phyloP scores from a whole-genome alignment of 306 rosid genomes.

The Prunus padus region DNA sequence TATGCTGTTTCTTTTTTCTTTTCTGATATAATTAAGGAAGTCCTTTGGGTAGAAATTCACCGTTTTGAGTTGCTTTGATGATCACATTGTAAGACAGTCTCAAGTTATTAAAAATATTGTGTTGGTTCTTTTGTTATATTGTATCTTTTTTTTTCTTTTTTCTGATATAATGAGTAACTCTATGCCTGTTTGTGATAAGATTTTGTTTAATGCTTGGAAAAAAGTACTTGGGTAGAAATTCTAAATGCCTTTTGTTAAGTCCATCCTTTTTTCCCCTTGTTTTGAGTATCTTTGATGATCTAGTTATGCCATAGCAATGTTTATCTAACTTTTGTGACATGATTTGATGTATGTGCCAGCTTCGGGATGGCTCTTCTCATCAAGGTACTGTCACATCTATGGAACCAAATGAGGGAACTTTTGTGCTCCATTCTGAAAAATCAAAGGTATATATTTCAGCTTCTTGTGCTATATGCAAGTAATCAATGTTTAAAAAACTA shows the following conservation, averaged over 20 bases:
- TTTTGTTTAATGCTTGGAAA: neutral
- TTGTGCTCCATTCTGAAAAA: slow-evolving; percentile 73
- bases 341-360: slow-evolving; percentile 44
- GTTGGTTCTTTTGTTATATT: neutral
- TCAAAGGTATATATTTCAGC: slow-evolving; percentile 44
- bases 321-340: slow-evolving; percentile 20
- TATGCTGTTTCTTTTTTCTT: neutral
- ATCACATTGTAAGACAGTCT: neutral
- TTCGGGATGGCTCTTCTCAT: slow-evolving; percentile 84
- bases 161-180: neutral
- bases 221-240: neutral
- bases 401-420: slow-evolving; percentile 91
- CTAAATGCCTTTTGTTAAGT: neutral
- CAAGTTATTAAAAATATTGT: neutral
- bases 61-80: too few species aligned
- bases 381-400: slow-evolving; percentile 94
- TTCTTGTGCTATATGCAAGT: slow-evolving; percentile 4
- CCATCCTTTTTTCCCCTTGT: neutral
- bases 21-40: neutral
- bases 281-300: neutral
- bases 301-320: neutral
- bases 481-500: neutral
- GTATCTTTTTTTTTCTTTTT: neutral
- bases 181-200: neutral
- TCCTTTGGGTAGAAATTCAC: too few species aligned